Conservation (phyloP, 148 eudicot genomes). For the Pouteria glomerata region DNA sequence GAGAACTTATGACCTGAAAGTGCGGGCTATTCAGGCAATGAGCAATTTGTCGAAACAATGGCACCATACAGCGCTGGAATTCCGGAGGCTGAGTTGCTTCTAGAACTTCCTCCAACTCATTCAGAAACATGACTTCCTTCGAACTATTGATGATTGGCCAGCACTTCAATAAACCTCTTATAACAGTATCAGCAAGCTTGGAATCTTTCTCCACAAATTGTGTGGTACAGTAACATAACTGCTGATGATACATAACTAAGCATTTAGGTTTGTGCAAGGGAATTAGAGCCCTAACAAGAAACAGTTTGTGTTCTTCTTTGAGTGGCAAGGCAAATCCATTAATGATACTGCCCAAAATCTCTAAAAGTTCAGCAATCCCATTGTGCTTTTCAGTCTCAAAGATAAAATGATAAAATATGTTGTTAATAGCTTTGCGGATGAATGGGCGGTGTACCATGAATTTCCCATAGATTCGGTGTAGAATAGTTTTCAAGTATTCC, state of each 20-base stretch:
- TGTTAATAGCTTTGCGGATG: slow-evolving; percentile 66
- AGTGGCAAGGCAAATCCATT: slow-evolving; percentile 81
- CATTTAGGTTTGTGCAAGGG: slow-evolving; percentile 78
- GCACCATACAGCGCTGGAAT: slow-evolving; percentile 65
- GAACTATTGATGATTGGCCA: slow-evolving; percentile 81
- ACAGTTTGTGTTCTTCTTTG: slow-evolving; percentile 74
- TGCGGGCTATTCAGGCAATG: slow-evolving; percentile 64
- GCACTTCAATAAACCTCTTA: slow-evolving; percentile 66
- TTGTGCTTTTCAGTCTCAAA: slow-evolving; percentile 69
- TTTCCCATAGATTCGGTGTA: slow-evolving; percentile 71
- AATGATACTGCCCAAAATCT: slow-evolving; percentile 71
- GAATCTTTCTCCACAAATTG: slow-evolving; percentile 85
- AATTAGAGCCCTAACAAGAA: slow-evolving; percentile 56
- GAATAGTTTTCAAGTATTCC: slow-evolving; percentile 65
- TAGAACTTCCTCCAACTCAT: slow-evolving; percentile 70
- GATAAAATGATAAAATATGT: slow-evolving; percentile 54
- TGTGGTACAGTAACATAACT: slow-evolving; percentile 56
- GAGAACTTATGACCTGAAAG: slow-evolving; percentile 51
- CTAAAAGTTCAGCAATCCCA: slow-evolving; percentile 74
- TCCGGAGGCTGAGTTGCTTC: slow-evolving; percentile 74
- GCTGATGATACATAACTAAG: slow-evolving; percentile 75
- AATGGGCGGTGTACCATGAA: slow-evolving; percentile 79
- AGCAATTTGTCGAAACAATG: slow-evolving; percentile 60
- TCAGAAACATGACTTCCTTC: slow-evolving; percentile 70
- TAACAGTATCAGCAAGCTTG: slow-evolving; percentile 71